Percentiles rank a stretch among this genome's conserved stretches.
Evolutionary conservation across 2,329 filamentous ascomycete genomes (phyloP).

Genomic region (Epicoccum sorghinum): DNA sequence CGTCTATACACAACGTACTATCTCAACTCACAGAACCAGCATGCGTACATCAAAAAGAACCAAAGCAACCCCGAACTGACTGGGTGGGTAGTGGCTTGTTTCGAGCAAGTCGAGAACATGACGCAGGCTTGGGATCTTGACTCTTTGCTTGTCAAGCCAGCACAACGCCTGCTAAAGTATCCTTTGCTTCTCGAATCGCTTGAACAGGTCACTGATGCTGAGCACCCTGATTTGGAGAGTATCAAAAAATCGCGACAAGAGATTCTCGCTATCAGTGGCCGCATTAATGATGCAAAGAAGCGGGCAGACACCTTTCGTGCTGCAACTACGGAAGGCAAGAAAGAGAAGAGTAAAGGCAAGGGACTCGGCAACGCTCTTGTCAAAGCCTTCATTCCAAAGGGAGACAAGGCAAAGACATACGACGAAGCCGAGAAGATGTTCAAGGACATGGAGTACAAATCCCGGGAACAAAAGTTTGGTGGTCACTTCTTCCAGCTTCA

Average conservation of each 20-base stretch:
- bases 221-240: constrained; percentile 80
- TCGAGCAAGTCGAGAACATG: constrained; percentile 87
- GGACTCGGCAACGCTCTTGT: constrained; percentile 73
- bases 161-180: constrained; percentile 93
- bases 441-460: constrained; percentile 82
- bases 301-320: constrained; percentile 80
- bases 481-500: constrained; percentile 93
- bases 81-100: constrained; percentile 92
- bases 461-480: constrained; percentile 83
- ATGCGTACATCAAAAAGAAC: constrained; percentile 64
- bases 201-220: constrained; percentile 75
- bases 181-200: constrained; percentile 83
- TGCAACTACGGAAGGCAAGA: constrained; percentile 44
- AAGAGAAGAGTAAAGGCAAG: constrained; percentile 41
- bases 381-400: constrained; percentile 87
- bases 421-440: constrained; percentile 66
- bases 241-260: constrained; percentile 77
- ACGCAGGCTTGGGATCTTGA: constrained; percentile 95
- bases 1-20: constrained; percentile 69
- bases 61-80: constrained; percentile 63
- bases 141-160: constrained; percentile 95
- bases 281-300: constrained; percentile 94
- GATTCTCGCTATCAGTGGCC: constrained; percentile 63
- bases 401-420: constrained; percentile 80
- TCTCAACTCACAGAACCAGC: constrained; percentile 69